Base-by-base conservation (phyloP, 2,329 filamentous ascomycete species). In the Neofusicoccum umdonicola region DNA sequence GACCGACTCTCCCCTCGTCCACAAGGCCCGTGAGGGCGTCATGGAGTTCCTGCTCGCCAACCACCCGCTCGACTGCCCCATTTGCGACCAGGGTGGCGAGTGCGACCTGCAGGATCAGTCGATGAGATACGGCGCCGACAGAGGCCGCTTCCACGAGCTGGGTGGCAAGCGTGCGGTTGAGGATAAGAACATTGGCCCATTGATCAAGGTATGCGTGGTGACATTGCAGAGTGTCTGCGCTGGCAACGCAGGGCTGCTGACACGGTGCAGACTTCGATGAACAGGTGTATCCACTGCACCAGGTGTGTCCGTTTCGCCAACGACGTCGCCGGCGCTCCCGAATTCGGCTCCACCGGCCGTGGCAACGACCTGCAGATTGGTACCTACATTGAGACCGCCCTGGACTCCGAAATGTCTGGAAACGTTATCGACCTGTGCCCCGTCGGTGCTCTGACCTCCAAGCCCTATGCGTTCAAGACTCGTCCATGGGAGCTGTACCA, bases 91-190 rank as follows among this genome's bases (percentile, higher is more conserved):
- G 81, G 95, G 95, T 83, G 95, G 95, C 77, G 95, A 99, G 80
- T 99, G 95, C 81, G 95, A 99, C 84, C 88, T 99, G 67, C 95
- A 99, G 82, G 95, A 99, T 79, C 95, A 99, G 84, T 98, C 94
- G 64, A 98, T 99, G 94, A 88, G 95, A 80, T 99, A 99, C 78
- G 95, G 95, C 74, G 91, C 90, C 69, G 95, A 99, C 81, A 88
- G 95, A 77, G 95, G 95, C 67, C 90, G 95, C 73, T 99, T 99
- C 83, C 95, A 99, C 82, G 95, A 99, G 81, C 81, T 96, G 74
- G 89, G 87, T 64, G 95, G 95, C 81, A 99, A 99, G 87, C 91
- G 95, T 83, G 95, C 93, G 31, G 93, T 97, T 44, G 95, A 99
- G 83, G 95, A 99, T 81, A 99, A 99, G 87, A 98, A 99, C 80